Evolutionary conservation across 768 basidiomycete genomes (phyloP).

Genomic region (Suillus clintonianus): DNA sequence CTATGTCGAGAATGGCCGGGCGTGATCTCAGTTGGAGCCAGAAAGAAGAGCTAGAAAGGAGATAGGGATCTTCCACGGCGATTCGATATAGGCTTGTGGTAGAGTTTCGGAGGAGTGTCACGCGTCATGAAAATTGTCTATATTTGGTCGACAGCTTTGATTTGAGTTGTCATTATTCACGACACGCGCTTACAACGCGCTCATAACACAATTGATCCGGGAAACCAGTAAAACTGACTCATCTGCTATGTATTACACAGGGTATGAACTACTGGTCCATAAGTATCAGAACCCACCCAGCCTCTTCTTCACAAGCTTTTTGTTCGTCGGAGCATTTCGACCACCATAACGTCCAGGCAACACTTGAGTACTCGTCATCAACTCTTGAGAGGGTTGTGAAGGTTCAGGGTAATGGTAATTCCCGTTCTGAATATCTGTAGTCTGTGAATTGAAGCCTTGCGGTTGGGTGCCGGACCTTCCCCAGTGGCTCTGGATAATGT

Average conservation of each 20-base stretch:
- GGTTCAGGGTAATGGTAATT: constrained; percentile 8
- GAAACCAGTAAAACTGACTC: background rate
- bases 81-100: background rate
- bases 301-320: constrained; percentile 64
- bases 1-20: constrained; percentile 16
- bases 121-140: constrained; percentile 4
- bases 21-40: constrained; percentile 19
- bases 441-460: constrained; percentile 8
- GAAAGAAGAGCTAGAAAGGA: constrained; percentile 12
- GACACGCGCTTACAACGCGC: background rate
- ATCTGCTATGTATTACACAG: background rate
- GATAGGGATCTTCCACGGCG: background rate
- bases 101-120: background rate
- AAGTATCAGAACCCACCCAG: constrained; percentile 68
- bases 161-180: background rate
- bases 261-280: constrained; percentile 12
- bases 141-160: background rate
- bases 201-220: background rate
- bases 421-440: constrained; percentile 18
- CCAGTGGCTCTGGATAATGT: constrained; percentile 7
- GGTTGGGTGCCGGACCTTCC: constrained; percentile 8
- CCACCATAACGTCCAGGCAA: constrained; percentile 74
- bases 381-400: constrained; percentile 40
- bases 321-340: constrained; percentile 42
- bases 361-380: constrained; percentile 66